Evolutionary conservation across 768 basidiomycete species (phyloP).

Genomic region (Mycena belliarum): DNA sequence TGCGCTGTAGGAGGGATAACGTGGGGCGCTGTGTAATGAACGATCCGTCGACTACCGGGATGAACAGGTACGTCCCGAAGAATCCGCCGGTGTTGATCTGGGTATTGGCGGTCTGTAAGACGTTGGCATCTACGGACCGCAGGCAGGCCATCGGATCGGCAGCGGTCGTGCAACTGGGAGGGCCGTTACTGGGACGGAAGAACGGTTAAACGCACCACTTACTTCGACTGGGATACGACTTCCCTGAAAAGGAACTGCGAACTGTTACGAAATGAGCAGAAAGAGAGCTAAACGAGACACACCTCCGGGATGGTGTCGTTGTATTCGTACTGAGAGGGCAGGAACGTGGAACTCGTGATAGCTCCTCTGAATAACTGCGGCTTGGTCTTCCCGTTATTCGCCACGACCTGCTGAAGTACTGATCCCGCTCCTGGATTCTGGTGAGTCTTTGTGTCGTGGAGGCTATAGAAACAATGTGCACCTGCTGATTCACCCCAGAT

Average conservation of each 20-base stretch:
- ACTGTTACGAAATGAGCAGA: background rate
- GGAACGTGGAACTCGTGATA: conserved; percentile 33
- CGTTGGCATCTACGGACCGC: conserved; percentile 20
- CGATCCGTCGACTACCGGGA: conserved; percentile 38
- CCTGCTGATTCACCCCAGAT: conserved; percentile 16
- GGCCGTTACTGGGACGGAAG: background rate
- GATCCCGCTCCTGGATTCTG: conserved; percentile 31
- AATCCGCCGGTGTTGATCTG: conserved; percentile 27
- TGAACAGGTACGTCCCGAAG: conserved; percentile 32
- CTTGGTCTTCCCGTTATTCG: conserved; percentile 32
- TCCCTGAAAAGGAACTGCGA: conserved; percentile 23
- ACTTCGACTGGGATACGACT: conserved; percentile 25
- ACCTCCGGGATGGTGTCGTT: conserved; percentile 25
- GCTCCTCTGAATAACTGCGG: conserved; percentile 34
- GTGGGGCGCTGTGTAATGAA: conserved; percentile 37
- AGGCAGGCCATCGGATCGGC: conserved; percentile 21
- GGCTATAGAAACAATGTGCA: background rate
- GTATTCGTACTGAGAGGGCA: conserved; percentile 35
- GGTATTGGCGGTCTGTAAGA: conserved; percentile 29
- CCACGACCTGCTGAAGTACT: conserved; percentile 36
- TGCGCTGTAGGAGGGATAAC: conserved; percentile 26
- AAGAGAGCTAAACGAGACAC: background rate
- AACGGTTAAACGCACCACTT: background rate
- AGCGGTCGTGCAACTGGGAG: conserved; percentile 23
- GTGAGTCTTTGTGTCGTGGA: background rate